Base-by-base conservation (phyloP, 768 basidiomycete genomes). In the Hericium alpestre region DNA sequence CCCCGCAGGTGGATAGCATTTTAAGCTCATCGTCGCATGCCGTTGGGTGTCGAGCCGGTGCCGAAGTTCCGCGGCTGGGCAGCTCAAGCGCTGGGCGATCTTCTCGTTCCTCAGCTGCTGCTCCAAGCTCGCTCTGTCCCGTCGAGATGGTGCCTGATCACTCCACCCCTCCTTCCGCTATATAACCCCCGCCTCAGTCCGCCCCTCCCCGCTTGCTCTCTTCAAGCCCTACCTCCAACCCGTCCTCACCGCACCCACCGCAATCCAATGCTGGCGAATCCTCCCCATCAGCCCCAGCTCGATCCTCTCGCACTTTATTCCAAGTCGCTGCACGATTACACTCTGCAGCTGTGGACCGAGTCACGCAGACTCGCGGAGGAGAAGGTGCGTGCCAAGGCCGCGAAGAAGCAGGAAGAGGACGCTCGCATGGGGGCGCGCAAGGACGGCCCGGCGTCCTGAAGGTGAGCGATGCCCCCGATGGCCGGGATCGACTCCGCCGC, bases 321-420 rank as follows among this genome's bases (percentile, higher is more conserved):
- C 16, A 81, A 79, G 63, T 75, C 83, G 47, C 70, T 87, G 38
- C 82, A 86, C 66, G 75, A 83, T 56, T 86, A 85, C 59, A 87
- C 86, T 27, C 75, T 86, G 53, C 74, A 67, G 43, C 74, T 84
- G 52, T 86, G 85, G 84, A 79, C 79, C 53, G 82, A 86, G 65
- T 83, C 83, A 5, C 74, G 82, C 64, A 76, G 77, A 62, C 65
- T 74, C 56, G 79, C 77, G 40, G 84, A 84, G 64, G 79, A 83
- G 60, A 64, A 65, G 54, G 62, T 63, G 15, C 65, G 64, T 16
- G 48, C 58, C 15, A 64, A 63, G 46, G 54, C 59, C 12, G 50
- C 41, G 18, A 63, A 60, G 43, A 65, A 59, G 53, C 60, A 57
- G 23, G 57, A 49, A 8, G 54, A 56, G n/a, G 41, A 56, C 18